These are phyloP conservation scores for Neurospora sp. DNA, from an alignment of 495 filamentous ascomycete genomes.

Conservation along the genomic window DNA sequence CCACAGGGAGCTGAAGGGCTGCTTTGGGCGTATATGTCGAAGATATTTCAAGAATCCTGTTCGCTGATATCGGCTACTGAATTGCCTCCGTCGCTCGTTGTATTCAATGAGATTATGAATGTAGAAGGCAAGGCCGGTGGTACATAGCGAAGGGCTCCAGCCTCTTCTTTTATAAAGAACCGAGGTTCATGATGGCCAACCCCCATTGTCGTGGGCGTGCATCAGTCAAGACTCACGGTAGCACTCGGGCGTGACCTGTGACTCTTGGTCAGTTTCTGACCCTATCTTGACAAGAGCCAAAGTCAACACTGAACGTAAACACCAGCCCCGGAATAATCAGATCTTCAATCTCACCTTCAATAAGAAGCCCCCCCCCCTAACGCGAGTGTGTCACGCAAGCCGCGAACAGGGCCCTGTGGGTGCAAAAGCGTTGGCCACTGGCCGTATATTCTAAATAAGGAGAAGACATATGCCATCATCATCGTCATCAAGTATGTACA, in stretches of 20 bases:
- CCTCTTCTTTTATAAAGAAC: background rate
- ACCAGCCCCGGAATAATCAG: background rate
- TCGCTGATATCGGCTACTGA: background rate
- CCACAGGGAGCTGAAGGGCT: too few relatives aligned
- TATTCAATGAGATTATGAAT: background rate
- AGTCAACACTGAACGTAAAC: background rate
- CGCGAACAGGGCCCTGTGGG: background rate
- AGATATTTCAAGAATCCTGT: background rate
- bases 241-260: background rate
- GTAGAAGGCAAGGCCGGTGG: background rate
- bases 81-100: background rate
- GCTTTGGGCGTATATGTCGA: too few relatives aligned
- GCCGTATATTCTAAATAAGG: background rate
- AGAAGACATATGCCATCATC: background rate
- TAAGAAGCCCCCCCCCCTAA: background rate
- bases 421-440: background rate
- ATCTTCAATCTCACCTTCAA: background rate
- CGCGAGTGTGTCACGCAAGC: background rate
- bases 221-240: background rate
- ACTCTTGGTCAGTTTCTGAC: background rate
- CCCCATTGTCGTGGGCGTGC: background rate
- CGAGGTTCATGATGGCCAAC: background rate
- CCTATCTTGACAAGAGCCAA: background rate
- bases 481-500: background rate
- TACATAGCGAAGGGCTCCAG: background rate